Evolutionary conservation across 1,284 basidiomycete genomes (phyloP).

Genomic region (Leucoagaricus sp.): DNA sequence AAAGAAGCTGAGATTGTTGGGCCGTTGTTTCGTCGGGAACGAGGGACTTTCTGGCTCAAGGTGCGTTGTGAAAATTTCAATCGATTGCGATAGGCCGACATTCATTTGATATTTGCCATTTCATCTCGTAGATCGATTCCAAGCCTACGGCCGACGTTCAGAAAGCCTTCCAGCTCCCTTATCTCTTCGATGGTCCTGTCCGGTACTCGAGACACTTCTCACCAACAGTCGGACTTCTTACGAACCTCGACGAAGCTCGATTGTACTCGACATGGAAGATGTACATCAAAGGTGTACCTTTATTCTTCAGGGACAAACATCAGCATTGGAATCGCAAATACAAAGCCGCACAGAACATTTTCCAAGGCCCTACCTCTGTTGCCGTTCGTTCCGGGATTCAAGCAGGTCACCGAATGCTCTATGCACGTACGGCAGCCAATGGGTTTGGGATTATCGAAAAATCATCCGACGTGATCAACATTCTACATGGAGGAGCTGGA

Average conservation of each 20-base stretch:
- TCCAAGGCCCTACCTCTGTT: slow-evolving; percentile 56
- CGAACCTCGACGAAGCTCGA: slow-evolving; percentile 56
- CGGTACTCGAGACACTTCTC: slow-evolving; percentile 71
- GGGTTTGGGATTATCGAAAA: slow-evolving; percentile 58
- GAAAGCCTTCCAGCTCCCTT: slow-evolving; percentile 44
- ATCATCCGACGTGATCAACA: slow-evolving; percentile 44
- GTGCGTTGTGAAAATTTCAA: slow-evolving; percentile 39
- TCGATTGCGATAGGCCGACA: neutral
- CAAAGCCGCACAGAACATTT: slow-evolving; percentile 70
- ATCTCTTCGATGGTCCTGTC: slow-evolving; percentile 72
- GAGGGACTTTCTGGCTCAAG: slow-evolving; percentile 71
- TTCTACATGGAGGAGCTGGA: slow-evolving; percentile 48
- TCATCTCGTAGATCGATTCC: slow-evolving; percentile 35
- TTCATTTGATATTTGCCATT: neutral
- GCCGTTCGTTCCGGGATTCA: slow-evolving; percentile 69
- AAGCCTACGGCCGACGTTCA: slow-evolving; percentile 25
- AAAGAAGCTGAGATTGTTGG: slow-evolving; percentile 64
- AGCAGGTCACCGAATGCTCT: slow-evolving; percentile 72
- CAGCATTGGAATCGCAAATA: slow-evolving; percentile 70
- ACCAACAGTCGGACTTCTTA: slow-evolving; percentile 54
- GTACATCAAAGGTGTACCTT: slow-evolving; percentile 59
- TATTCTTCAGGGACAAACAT: slow-evolving; percentile 58
- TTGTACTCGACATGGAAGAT: slow-evolving; percentile 84
- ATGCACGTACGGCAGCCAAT: slow-evolving; percentile 65
- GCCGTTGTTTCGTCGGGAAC: slow-evolving; percentile 43